Percentiles rank a stretch among this genome's conserved stretches.
These are phyloP conservation scores for Salvia miltiorrhiza DNA, from an alignment of 257 asterid species.

Conservation along the genomic window DNA sequence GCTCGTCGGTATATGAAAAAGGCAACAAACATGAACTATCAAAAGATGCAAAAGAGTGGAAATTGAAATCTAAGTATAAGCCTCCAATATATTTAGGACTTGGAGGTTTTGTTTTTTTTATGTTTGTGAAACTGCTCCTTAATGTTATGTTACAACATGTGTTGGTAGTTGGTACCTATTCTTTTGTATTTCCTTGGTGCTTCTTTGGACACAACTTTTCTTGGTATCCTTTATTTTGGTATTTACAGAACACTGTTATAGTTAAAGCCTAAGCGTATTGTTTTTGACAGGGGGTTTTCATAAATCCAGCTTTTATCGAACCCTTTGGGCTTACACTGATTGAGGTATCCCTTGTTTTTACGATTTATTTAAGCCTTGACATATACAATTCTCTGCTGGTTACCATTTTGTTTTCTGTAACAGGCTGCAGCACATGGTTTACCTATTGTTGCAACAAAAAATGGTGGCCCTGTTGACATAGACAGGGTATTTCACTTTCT, in stretches of 20 bases:
- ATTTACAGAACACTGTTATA: not conserved
- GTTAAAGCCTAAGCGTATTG: not conserved
- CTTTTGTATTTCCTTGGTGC: no score
- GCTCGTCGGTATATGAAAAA: not conserved
- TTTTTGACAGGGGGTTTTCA: constrained; percentile 86
- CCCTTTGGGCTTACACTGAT: constrained; percentile 97
- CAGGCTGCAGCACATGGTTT: constrained; percentile 96
- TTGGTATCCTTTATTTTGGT: not conserved
- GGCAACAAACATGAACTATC: not conserved
- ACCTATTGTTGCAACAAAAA: constrained; percentile 87
- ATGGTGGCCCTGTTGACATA: constrained; percentile 95
- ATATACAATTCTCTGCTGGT: constrained; percentile 21
- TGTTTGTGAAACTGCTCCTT: not conserved
- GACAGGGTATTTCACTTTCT: constrained; percentile 54
- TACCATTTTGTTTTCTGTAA: constrained; percentile 6
- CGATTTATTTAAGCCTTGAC: not conserved
- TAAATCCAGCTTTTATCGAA: constrained; percentile 95
- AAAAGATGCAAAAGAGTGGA: not conserved
- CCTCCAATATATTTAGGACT: not conserved
- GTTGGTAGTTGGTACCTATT: no score
- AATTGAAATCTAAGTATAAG: not conserved
- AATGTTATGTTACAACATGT: not conserved
- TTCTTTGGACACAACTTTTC: not conserved
- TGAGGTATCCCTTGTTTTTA: constrained; percentile 56
- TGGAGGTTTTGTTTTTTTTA: not conserved